A percentile compares a stretch with the other conserved stretches of the same genome.
These are phyloP conservation scores for Hippophae gyantsensis DNA, from an alignment of 306 rosid genomes.

Conservation along the genomic window DNA sequence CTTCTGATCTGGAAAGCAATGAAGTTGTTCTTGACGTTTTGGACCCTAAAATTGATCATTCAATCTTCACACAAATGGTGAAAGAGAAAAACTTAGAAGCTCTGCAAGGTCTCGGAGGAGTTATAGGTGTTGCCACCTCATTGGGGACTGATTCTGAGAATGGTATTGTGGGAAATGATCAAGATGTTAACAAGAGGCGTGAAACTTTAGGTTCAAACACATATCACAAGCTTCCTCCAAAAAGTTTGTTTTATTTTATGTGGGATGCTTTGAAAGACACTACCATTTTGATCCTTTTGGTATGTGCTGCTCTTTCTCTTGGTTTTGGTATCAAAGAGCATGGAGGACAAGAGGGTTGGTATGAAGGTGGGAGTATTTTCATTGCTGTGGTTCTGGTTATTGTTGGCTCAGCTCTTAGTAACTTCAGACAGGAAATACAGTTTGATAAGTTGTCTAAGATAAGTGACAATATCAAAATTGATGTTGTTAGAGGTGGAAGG, in stretches of 20 bases:
- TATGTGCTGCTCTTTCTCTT: not conserved
- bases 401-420: not conserved
- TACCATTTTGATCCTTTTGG: not conserved
- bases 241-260: not conserved
- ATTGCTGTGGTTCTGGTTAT: not conserved
- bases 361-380: not conserved
- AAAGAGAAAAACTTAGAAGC: no score
- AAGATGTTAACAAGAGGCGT: not conserved
- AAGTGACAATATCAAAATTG: not conserved
- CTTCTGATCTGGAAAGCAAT: no score
- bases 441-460: not conserved
- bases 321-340: not conserved
- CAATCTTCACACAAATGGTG: no score
- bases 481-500: not conserved
- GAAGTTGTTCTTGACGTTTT: no score
- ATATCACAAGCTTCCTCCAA: not conserved
- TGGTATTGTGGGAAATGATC: not conserved
- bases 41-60: no score
- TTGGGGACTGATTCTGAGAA: no score
- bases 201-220: not conserved
- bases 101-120: no score
- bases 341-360: not conserved
- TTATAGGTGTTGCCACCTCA: no score
- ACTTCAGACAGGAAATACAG: not conserved
- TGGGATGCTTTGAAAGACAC: not conserved